Evolutionary conservation across 176 grass and related monocot genomes (phyloP), one percentile per base, ranked within the genome.

Genomic region (Paspalum vaginatum): DNA sequence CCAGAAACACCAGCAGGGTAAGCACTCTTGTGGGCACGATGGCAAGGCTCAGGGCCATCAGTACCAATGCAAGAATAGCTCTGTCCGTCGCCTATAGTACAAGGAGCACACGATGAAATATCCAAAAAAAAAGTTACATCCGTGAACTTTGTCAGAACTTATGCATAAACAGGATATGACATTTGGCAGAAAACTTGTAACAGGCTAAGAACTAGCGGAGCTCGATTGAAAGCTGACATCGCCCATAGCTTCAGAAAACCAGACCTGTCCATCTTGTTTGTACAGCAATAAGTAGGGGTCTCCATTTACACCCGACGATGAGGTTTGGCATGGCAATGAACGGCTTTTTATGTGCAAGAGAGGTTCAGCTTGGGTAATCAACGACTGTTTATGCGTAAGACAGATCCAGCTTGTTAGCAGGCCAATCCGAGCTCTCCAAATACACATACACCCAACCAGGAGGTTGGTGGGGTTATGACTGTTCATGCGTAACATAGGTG

Each of bases 81-180:
- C 72, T 93, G 69, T 98, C 85, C 8, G 92, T 93, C 12, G 95
- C 95, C 95, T 98, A 74, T 18, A 21, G 18, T 55, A 72, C 16
- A 52, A 25, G 1, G 50, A 54, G 11, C 68, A 76, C 18, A 65
- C 22, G 45, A 3, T 61, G 25, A 86, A 53, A 79, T 66, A 11
- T 14, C 14, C 27, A 58, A 67, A 54, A 14, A 61, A 54, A 14
- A 61, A 17, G 40, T 22, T 18, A 9, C 20, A 74, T 65, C 9
- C 14, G n/a, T 58, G 7, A 49, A 55, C 25, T 41, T 41, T 57
- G 78, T 25, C 9, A 8, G 15, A 83, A 77, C 16, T 65, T 21
- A 7, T 49, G 48, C 76, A 79, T 22, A 32, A 32, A 61, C 59
- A 76, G 41, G 46, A 48, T 68, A 57, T 42, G 42, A 32, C 69